Percentiles rank a stretch among this genome's conserved stretches.
These are phyloP conservation scores for Hirsutella minnesotensis DNA, from an alignment of 2,329 filamentous ascomycete genomes.

Conservation along the genomic window DNA sequence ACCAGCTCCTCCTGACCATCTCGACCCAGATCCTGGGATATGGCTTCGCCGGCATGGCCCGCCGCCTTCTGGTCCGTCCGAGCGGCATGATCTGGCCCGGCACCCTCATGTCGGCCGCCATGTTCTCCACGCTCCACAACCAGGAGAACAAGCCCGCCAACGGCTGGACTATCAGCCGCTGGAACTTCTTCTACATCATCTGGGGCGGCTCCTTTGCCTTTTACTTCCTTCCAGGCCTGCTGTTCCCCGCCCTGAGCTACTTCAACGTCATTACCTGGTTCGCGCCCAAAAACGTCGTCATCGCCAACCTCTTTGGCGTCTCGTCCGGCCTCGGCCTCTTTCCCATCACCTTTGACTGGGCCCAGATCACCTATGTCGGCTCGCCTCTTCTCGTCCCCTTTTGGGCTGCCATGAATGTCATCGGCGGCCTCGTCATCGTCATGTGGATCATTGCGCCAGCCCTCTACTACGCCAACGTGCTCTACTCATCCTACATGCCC, in stretches of 20 bases:
- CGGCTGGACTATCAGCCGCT: constrained; percentile 72
- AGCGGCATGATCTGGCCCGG: constrained; percentile 89
- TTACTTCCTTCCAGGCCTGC: constrained; percentile 73
- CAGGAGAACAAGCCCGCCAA: constrained; percentile 72
- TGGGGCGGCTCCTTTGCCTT: constrained; percentile 63
- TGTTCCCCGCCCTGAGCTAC: constrained; percentile 77
- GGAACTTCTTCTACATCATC: constrained; percentile 71
- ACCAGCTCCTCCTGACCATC: constrained; percentile 72
- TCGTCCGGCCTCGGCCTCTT: constrained; percentile 76
- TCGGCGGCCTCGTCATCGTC: constrained; percentile 66
- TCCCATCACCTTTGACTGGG: constrained; percentile 84
- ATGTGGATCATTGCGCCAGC: constrained; percentile 79
- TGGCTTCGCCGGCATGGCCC: constrained; percentile 70
- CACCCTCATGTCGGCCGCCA: constrained; percentile 76
- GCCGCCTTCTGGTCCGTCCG: constrained; percentile 71
- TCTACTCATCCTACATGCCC: constrained; percentile 76
- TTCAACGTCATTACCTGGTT: constrained; percentile 88
- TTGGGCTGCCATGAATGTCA: constrained; percentile 76
- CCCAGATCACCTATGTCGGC: constrained; percentile 78
- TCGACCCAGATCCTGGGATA: constrained; percentile 83
- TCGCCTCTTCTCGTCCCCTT: constrained; percentile 76
- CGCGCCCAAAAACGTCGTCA: constrained; percentile 72
- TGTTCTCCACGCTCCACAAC: constrained; percentile 80
- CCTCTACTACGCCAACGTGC: constrained; percentile 67
- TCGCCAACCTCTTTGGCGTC: constrained; percentile 78